Base-by-base conservation (phyloP, 805 yeast species). In the Kazachstania martiniae region DNA sequence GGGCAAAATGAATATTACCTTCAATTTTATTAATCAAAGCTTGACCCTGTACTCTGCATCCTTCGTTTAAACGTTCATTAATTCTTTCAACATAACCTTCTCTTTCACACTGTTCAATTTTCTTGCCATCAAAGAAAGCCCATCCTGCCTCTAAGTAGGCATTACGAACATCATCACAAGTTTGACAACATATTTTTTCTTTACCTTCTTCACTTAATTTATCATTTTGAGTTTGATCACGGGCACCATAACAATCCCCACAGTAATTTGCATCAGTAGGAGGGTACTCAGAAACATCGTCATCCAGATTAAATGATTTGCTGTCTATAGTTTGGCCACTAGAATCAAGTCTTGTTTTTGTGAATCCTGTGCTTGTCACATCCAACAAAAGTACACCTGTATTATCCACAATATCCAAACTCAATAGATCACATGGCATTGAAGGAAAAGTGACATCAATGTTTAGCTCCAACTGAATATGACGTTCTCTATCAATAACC, bases 1-100 rank as follows among this genome's bases (percentile, higher is more conserved):
- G 97, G 1, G 96, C 95, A 66, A 91, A 86, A 62, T 91, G 97
- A 41, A 91, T 61, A 49, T 84, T 81, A 32, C 98, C 98, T 13
- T 81, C 76, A 27, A 91, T 80, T 59, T 94, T 74, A 57, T 83
- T 83, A 49, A 91, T 73, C 44, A 73, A 63, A 5, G 93, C 77
- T 15, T 70, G 64, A 23, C 98, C 98, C 40, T 70, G 69, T 26
- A 91, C 65, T 42, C 94, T 69, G 59, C 98, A 91, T 16, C 98
- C 98, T 59, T 89, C 95, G 34, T 65, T 52, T 33, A 82, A 60
- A 46, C 78, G 68, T 14, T 65, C 68, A 30, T 63, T 66, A 32
- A 87, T 56, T 25, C 60, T 64, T 12, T 63, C 51, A 21, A 83
- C 91, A 53, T 81, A 86, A 7, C 94, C 91, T 56, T 85, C 95